Evolutionary conservation across 73 alveolate species (phyloP).

Genomic region (Paramecium bursaria): DNA sequence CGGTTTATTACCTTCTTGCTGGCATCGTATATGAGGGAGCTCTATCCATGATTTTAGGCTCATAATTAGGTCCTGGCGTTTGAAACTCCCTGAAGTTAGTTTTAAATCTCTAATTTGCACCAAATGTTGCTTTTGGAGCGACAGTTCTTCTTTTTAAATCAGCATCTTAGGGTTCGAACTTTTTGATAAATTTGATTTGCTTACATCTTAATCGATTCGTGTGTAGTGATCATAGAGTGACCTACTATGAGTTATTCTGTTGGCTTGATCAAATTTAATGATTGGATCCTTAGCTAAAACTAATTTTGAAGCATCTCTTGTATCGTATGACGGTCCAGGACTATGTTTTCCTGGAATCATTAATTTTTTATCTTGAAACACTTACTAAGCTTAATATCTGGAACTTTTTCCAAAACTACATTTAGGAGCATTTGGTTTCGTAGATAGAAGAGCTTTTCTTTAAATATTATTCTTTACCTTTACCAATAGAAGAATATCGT

Average conservation of each 20-base stretch:
- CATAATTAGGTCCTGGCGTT: conserved; percentile 6
- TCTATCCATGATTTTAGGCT: not conserved
- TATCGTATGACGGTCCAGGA: conserved; percentile 49
- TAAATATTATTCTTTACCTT: not conserved
- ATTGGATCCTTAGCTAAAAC: conserved; percentile 1
- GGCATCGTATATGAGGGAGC: not conserved
- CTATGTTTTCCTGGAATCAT: conserved; percentile 9
- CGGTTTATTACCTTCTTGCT: conserved; percentile 28
- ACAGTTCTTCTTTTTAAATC: not conserved
- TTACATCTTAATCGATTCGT: not conserved
- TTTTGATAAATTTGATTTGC: not conserved
- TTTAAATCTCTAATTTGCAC: conserved; percentile 1
- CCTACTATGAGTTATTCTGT: not conserved
- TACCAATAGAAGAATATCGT: conserved; percentile 44
- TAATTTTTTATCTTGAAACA: conserved; percentile 16
- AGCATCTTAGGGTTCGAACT: conserved; percentile 49
- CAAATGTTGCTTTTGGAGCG: not conserved
- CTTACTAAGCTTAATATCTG: conserved; percentile 33
- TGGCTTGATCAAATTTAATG: conserved; percentile 12
- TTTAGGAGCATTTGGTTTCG: conserved; percentile 21
- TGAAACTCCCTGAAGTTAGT: not conserved
- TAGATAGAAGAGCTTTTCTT: not conserved
- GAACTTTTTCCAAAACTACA: conserved; percentile 24
- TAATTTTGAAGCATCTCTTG: not conserved
- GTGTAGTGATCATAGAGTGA: conserved; percentile 16